Conservation (phyloP, 192 early-diverging fungal genomes). For the Coemansia reversa region DNA sequence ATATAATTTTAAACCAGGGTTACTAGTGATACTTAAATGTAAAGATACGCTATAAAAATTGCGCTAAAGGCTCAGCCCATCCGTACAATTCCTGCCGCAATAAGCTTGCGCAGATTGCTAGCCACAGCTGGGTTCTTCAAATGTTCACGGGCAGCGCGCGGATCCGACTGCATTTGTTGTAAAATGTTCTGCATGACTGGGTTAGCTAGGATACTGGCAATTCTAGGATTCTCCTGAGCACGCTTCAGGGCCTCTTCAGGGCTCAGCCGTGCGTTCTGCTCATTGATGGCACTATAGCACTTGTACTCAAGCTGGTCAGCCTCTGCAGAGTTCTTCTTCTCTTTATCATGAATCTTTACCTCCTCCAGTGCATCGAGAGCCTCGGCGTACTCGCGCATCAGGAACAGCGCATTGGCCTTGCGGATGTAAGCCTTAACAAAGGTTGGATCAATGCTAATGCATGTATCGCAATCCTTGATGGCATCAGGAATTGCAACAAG, state of each 20-base stretch:
- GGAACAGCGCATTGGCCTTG: constrained; percentile 86
- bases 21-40: no score
- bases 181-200: constrained; percentile 97
- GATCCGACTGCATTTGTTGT: constrained; percentile 96
- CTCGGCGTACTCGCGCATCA: constrained; percentile 86
- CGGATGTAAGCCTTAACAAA: constrained; percentile 96
- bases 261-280: constrained; percentile 52
- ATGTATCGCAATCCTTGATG: constrained; percentile 90
- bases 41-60: background rate
- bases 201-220: constrained; percentile 81
- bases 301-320: constrained; percentile 80
- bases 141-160: constrained; percentile 88
- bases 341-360: constrained; percentile 77
- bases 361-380: constrained; percentile 76
- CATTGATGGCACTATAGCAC: constrained; percentile 76
- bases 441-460: constrained; percentile 77
- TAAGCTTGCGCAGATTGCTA: constrained; percentile 91
- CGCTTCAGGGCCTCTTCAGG: constrained; percentile 77
- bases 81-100: constrained; percentile 83
- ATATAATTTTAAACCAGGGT: no score
- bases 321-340: constrained; percentile 81
- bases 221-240: constrained; percentile 92
- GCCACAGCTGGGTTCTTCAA: constrained; percentile 93
- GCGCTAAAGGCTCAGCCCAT: constrained; percentile 56
- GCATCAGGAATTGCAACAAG: constrained; percentile 92